These are phyloP conservation scores for Entomortierella parvispora DNA, from an alignment of 192 early-diverging fungal species.

Conservation along the genomic window DNA sequence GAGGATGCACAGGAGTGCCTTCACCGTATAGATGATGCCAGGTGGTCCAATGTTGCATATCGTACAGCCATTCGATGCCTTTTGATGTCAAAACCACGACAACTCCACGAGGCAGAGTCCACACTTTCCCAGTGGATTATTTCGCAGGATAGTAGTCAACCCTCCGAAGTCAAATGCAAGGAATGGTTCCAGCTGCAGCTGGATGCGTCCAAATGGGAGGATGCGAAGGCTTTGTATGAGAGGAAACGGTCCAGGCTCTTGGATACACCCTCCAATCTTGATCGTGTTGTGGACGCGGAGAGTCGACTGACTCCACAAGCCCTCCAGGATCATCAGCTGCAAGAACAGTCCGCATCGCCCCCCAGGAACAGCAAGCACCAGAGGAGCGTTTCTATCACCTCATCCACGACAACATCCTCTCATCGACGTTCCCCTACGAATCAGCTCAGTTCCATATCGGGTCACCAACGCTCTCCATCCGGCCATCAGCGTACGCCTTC, in stretches of 20 bases:
- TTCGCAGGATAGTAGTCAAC: background rate
- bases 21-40: slow-evolving; percentile 1
- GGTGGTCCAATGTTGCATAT: slow-evolving; percentile 22
- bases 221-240: slow-evolving; percentile 34
- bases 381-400: slow-evolving; percentile 22
- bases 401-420: slow-evolving; percentile 21
- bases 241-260: slow-evolving; percentile 26
- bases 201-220: slow-evolving; percentile 47
- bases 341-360: slow-evolving; percentile 17
- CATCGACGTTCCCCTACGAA: slow-evolving; percentile 19
- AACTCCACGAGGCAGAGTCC: slow-evolving; percentile 30
- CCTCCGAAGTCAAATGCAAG: background rate
- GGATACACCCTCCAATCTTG: slow-evolving; percentile 13
- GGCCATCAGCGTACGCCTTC: slow-evolving; percentile 26
- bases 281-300: slow-evolving; percentile 6
- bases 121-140: slow-evolving; percentile 28
- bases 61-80: slow-evolving; percentile 29
- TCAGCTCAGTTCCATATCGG: background rate
- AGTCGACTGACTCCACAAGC: slow-evolving; percentile 21
- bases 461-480: slow-evolving; percentile 28
- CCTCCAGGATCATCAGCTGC: slow-evolving; percentile 20
- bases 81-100: slow-evolving; percentile 32
- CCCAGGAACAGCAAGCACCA: slow-evolving; percentile 7
- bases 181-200: slow-evolving; percentile 32
- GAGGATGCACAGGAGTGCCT: slow-evolving; percentile 43